Percentiles rank a stretch among this genome's conserved stretches.
phyloP scores from a whole-genome alignment of 2,329 filamentous ascomycete genomes.

The Xylaria sp. region DNA sequence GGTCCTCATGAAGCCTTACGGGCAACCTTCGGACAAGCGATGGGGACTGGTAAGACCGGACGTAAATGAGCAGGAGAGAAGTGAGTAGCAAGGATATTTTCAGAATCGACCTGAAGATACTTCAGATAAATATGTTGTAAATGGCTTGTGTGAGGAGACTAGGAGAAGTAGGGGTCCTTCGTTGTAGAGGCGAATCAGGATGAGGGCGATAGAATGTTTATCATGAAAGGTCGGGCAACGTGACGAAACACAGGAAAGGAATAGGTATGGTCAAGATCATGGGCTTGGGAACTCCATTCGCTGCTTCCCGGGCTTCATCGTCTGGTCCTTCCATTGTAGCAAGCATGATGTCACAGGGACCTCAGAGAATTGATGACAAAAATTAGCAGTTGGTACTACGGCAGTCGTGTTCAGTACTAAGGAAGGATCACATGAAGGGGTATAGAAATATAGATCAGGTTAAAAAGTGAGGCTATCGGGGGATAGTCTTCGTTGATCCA shows the following conservation, averaged over 20 bases:
- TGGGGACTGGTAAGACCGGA: background rate
- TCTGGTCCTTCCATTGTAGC: background rate
- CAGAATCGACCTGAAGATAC: background rate
- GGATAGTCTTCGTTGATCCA: too few relatives aligned
- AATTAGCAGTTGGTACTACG: background rate
- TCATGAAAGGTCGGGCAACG: background rate
- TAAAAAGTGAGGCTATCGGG: too few relatives aligned
- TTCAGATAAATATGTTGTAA: background rate
- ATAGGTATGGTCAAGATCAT: too few relatives aligned
- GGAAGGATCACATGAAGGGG: background rate
- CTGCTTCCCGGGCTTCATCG: background rate
- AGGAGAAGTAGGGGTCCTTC: slow-evolving; percentile 10
- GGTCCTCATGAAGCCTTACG: background rate
- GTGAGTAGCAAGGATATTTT: background rate
- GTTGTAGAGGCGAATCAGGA: background rate
- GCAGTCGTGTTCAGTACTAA: background rate
- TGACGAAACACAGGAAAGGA: background rate
- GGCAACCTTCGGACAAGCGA: background rate
- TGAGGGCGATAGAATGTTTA: background rate
- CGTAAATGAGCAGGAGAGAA: background rate
- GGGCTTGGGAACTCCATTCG: background rate
- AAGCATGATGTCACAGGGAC: background rate
- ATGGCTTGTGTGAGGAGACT: background rate
- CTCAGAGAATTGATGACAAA: background rate
- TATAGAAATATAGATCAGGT: background rate